Base-by-base conservation (phyloP, 495 filamentous ascomycete genomes). In the Saxophila tyrrhenica region DNA sequence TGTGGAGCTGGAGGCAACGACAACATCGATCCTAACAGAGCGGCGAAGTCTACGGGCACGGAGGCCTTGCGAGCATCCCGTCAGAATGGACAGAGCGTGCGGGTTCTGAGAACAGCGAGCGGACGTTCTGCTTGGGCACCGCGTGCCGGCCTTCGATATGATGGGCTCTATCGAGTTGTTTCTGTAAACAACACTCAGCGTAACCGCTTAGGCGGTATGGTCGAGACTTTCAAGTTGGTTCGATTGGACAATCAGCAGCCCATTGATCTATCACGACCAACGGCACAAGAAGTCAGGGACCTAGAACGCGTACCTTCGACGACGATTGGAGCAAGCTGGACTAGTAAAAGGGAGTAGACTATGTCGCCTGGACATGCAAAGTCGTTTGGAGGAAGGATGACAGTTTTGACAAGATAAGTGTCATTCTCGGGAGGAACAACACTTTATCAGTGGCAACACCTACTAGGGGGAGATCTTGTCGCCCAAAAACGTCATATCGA, bases 191-290 rank as follows among this genome's bases (percentile, higher is more conserved):
- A 19, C 19, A 41, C 52, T 2, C 25, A 19, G 17, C 29, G 29
- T 13, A 46, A 54, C 29, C 22, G 15, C 13, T 49, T 48, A 25
- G 52, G 52, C 11, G 52, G 52, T 2, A 25, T 20, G 44, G 48
- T 49, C 29, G 44, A 54, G 52, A 41, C 29, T 9, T 54, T 54
- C 32, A 38, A 15, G 23, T 41, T 54, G 21, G 44, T 23, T 9
- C 11, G 52, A 29, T 5, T 48, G 41, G 41, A 16, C 3, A 15
- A 39, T 3, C 52, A 54, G 52, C 8, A 7, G 9, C 2, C 5
- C 16, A 54, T 54, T 24, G 25, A 41, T 25, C 74, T 52, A 87
- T 70, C 24, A 72, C 48, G 11, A 70, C 74, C 59, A 13, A 35
- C 29, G 29, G 13, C 7, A 5, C 29, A 13, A 13, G 29, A 35